Conservation (phyloP, 495 filamentous ascomycete species). For the Podospora pseudopauciseta region DNA sequence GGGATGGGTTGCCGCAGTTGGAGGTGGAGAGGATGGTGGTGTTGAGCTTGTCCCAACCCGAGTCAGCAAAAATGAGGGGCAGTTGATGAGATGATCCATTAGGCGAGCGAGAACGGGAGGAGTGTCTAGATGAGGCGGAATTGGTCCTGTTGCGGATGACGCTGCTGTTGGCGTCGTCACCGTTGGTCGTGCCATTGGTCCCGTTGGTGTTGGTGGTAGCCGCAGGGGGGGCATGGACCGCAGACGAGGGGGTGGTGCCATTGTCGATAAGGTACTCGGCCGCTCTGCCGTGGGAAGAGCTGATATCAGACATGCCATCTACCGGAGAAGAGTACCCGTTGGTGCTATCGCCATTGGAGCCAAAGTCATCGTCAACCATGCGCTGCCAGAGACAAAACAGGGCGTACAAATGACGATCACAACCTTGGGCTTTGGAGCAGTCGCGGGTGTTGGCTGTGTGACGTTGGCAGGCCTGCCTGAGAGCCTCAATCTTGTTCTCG, state of each 20-base stretch:
- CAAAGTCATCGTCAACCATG: slow-evolving; percentile 68
- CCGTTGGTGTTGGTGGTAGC: slow-evolving; percentile 28
- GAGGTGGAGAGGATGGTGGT: slow-evolving; percentile 92
- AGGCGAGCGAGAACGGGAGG: slow-evolving; percentile 22
- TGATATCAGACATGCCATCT: slow-evolving; percentile 45
- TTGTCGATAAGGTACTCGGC: slow-evolving; percentile 32
- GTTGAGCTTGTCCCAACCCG: slow-evolving; percentile 92
- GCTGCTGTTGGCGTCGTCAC: slow-evolving; percentile 8
- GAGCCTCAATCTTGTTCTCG: slow-evolving; percentile 74
- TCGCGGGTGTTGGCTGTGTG: slow-evolving; percentile 78
- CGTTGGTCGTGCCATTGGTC: slow-evolving; percentile 32
- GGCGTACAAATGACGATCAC: slow-evolving; percentile 90
- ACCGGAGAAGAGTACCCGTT: slow-evolving; percentile 59
- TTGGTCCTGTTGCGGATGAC: slow-evolving; percentile 21
- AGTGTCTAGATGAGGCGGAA: slow-evolving; percentile 34
- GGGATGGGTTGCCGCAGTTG: slow-evolving; percentile 98
- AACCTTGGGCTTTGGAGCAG: slow-evolving; percentile 89
- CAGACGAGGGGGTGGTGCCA: slow-evolving; percentile 26
- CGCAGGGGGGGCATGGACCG: slow-evolving; percentile 34
- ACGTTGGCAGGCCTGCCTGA: slow-evolving; percentile 76
- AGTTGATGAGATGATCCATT: slow-evolving; percentile 39
- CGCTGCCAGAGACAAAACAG: slow-evolving; percentile 95
- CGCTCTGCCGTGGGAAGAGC: slow-evolving; percentile 52
- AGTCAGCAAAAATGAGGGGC: slow-evolving; percentile 79
- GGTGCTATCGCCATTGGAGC: slow-evolving; percentile 50